A percentile compares a stretch with the other conserved stretches of the same genome.
Conservation (phyloP, 225 moss, liverwort and hornwort genomes). For the Sphagnum contortum region DNA sequence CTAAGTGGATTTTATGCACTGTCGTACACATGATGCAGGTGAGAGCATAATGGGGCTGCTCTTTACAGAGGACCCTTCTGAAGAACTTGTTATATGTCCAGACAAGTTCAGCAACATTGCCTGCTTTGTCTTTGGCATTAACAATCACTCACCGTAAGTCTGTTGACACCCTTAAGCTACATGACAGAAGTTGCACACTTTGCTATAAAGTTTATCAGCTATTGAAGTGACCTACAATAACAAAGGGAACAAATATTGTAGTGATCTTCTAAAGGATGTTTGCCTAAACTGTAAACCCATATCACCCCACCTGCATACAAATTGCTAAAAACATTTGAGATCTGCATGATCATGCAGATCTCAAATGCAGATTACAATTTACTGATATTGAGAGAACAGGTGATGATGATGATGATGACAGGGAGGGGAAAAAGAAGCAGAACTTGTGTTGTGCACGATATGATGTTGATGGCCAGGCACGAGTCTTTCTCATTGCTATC, state of each 20-base stretch:
- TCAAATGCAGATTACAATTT: too few relatives aligned
- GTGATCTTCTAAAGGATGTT: too few relatives aligned
- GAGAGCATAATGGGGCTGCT: constrained; percentile 93
- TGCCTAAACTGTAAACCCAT: too few relatives aligned
- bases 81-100: constrained; percentile 91
- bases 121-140: constrained; percentile 90
- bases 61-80: constrained; percentile 45
- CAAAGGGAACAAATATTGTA: too few relatives aligned
- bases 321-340: too few relatives aligned
- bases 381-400: too few relatives aligned
- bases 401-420: constrained; percentile 13
- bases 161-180: too few relatives aligned
- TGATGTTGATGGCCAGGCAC: constrained; percentile 81
- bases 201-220: too few relatives aligned
- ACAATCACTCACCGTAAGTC: constrained; percentile 77
- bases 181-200: too few relatives aligned
- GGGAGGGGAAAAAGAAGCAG: constrained; percentile 79
- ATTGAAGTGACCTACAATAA: too few relatives aligned
- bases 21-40: constrained; percentile 61
- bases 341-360: too few relatives aligned
- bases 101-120: constrained; percentile 87
- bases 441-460: constrained; percentile 78
- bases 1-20: constrained; percentile 91
- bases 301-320: too few relatives aligned
- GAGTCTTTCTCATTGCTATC: constrained; percentile 72